Evolutionary conservation across 306 rosid species (phyloP), one percentile per base, ranked within the genome.

Genomic region (Medicago ruthenica): DNA sequence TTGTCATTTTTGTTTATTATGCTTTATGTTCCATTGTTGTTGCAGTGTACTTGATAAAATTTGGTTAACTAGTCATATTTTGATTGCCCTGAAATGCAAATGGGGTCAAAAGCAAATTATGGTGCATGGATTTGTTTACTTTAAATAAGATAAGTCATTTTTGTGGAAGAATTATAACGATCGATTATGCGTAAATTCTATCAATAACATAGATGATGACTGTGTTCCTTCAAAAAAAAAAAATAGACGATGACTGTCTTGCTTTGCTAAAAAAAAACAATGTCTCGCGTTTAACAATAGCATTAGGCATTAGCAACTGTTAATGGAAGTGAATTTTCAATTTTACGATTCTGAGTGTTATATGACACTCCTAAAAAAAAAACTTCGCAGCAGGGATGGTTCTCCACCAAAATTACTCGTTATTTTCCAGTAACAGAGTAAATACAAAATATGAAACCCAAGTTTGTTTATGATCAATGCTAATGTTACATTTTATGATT

Each of bases 1-100:
- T 61, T 75, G 70, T 67, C 50, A 54, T 82, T 81, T 84, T 84
- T 68, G 44, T 79, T 61, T 75, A 11, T 62, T 45, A 16, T 73
- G 67, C 74, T 41, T 67, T 76, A 16, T 51, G 68, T 78, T 76
- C 40, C 47, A 45, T 76, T 74, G 48, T 61, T 54, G 69, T 65
- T 17, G 63, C 70, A 22, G 24, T 34, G 11, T 79, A 70, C 77
- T 76, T 66, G 67, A 55, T 58, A 57, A 64, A 76, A 70, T 70
- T 45, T 69, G 54, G 67, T 57, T 61, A 64, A 34, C 47, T 54
- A 61, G 14, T 55, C 68, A 61, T 53, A 55, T 42, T 74, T 62
- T 6, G 57, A 71, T 64, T 64, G 42, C 77, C 71, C n/a, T 79
- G 51, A 60, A 67, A 71, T 12, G 21, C 45, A 75, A 76, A 76